These are phyloP conservation scores for Penstemon newberryi DNA, from an alignment of 257 asterid genomes.

Conservation along the genomic window DNA sequence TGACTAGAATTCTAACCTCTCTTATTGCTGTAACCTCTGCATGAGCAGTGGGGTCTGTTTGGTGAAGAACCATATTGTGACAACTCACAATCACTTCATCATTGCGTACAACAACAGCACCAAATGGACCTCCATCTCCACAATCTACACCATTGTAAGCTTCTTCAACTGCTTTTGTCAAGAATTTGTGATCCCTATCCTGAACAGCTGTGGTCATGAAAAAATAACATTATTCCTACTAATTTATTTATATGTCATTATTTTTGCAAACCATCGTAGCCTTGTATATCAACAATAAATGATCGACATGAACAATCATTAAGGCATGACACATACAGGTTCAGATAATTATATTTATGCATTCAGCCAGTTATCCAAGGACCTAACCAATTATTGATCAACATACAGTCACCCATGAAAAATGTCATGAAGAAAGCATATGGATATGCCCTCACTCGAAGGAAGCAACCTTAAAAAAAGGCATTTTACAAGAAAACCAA, in stretches of 20 bases:
- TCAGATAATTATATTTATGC: too few species aligned
- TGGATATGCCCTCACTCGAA: not conserved
- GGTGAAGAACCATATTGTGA: constrained; percentile 80
- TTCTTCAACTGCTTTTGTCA: constrained; percentile 92
- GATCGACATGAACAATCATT: constrained; percentile 16
- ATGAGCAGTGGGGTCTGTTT: constrained; percentile 97
- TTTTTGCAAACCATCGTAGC: constrained; percentile 14
- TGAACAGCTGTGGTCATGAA: constrained; percentile 63
- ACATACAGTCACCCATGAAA: too few species aligned
- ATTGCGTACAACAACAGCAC: constrained; percentile 87
- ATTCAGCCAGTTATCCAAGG: not conserved
- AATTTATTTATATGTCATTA: constrained; percentile 16
- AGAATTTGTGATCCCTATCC: constrained; percentile 88
- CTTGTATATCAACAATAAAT: constrained; percentile 23
- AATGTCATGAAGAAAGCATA: too few species aligned
- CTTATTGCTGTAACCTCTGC: constrained; percentile 98
- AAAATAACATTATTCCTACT: constrained; percentile 12
- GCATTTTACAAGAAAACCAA: constrained; percentile 3
- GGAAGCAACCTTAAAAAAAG: not conserved
- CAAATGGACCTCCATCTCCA: constrained; percentile 99
- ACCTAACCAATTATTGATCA: not conserved
- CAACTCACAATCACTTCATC: constrained; percentile 91
- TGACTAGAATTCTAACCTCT: constrained; percentile 64
- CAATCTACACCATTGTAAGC: constrained; percentile 93
- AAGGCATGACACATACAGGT: not conserved